Evolutionary conservation across 148 eudicot species (phyloP).

Genomic region (Diospyros kaki): DNA sequence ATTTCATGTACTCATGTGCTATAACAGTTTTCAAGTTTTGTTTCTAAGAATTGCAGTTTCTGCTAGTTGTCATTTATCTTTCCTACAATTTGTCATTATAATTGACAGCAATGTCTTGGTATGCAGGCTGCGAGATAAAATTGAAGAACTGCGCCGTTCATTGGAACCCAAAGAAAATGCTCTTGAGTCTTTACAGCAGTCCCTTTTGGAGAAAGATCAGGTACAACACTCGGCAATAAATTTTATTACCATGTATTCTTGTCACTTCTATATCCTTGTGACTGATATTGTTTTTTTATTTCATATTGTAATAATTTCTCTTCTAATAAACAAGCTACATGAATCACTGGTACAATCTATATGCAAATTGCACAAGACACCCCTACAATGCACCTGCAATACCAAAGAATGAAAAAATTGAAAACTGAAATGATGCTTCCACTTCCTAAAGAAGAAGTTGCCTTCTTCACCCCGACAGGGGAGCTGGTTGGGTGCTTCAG

Average conservation of each 20-base stretch:
- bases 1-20: neutral
- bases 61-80: neutral
- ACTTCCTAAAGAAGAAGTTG: neutral
- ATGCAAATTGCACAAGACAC: no score
- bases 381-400: no score
- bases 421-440: neutral
- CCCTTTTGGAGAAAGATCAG: constrained; percentile 87
- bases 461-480: no score
- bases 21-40: neutral
- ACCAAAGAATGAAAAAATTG: no score
- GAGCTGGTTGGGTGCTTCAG: no score
- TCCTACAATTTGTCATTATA: no score
- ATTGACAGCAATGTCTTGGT: neutral
- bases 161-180: constrained; percentile 88
- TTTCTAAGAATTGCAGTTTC: neutral
- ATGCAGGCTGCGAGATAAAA: constrained; percentile 80
- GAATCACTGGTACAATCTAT: no score
- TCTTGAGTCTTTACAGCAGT: constrained; percentile 74
- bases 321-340: no score
- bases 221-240: constrained; percentile 22
- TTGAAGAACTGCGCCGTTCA: constrained; percentile 89
- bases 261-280: no score
- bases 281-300: no score
- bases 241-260: no score
- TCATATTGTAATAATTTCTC: no score